Base-by-base conservation (phyloP, 768 basidiomycete species). In the Lactarius sp. region DNA sequence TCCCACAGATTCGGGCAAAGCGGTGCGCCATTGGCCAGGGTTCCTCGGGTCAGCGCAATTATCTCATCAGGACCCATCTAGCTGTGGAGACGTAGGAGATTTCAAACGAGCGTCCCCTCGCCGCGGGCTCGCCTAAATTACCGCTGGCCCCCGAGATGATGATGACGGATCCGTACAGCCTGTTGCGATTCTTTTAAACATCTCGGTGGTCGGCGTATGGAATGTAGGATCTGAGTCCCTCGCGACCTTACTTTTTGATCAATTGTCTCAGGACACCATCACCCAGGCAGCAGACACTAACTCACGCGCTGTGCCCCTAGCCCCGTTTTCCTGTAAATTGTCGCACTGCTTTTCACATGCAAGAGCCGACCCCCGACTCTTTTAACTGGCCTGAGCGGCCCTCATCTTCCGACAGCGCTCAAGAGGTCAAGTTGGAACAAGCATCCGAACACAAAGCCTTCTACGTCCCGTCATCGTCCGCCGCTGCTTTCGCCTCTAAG, bases 401-500 rank as follows among this genome's bases (percentile, higher is more conserved):
- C 55, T 66, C 59, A 42, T 66, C 62, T 37, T 63, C 70, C 70
- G 67, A 69, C 68, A 67, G 71, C 34, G 41, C 56, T 59, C 65
- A 41, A 57, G 65, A 65, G 2, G 58, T 50, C 33, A 62, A 60
- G 49, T 49, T 62, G 22, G 67, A 60, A 56, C 64, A 56, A 41
- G 46, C 56, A 52, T 39, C 56, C 16, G 59, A 56, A n/a, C 22
- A 53, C 12, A 60, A 60, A 46, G 53, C 70, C 73, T 79, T 83
- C 79, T 81, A 84, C 80, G 74, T 77, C 68, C 80, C 83, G 71
- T 66, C 72, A 59, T 75, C 78, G 61, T 71, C 73, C 59, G 60
- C 60, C 41, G 55, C 65, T 46, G 54, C 57, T 60, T 57, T 62
- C 61, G 33, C 68, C 42, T 61, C 59, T 58, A 68, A 62, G 60